A percentile compares a stretch with the other conserved stretches of the same genome.
Evolutionary conservation across 2,329 filamentous ascomycete genomes (phyloP).

Genomic region (Cytospora mali): DNA sequence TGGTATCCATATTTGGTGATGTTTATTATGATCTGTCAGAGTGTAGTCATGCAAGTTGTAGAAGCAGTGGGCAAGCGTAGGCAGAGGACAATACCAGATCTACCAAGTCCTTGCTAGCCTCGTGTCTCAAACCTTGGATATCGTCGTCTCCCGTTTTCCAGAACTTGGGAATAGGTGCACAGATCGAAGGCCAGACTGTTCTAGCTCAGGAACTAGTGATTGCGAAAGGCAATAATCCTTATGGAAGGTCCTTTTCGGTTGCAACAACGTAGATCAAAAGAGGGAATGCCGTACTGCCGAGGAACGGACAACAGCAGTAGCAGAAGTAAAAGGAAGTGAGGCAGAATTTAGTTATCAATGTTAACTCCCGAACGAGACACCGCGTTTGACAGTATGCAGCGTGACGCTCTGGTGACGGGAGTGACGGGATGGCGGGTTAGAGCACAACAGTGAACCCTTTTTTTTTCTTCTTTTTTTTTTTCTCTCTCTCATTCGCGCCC

Average conservation of each 20-base stretch:
- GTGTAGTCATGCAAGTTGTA: no score
- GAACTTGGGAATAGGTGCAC: background rate
- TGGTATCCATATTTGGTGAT: no score
- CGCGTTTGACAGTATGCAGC: background rate
- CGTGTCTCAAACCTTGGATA: background rate
- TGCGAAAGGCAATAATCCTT: slow-evolving; percentile 6
- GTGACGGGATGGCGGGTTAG: no score
- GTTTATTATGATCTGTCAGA: no score
- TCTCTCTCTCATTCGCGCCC: no score
- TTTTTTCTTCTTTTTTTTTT: no score
- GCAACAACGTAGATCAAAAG: background rate
- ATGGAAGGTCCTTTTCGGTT: background rate
- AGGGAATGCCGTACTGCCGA: background rate
- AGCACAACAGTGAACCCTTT: no score
- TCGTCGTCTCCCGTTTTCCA: background rate
- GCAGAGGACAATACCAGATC: no score
- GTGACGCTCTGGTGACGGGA: slow-evolving; percentile 12
- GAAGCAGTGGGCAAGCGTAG: no score
- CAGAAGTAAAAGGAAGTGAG: background rate
- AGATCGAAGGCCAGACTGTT: slow-evolving; percentile 14
- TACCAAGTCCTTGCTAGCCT: background rate
- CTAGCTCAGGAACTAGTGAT: slow-evolving; percentile 16
- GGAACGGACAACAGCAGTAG: background rate
- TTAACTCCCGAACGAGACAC: no score
- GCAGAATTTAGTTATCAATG: no score